phyloP scores from a whole-genome alignment of 2,329 filamentous ascomycete genomes.

The Dactylellina parvicollis region DNA sequence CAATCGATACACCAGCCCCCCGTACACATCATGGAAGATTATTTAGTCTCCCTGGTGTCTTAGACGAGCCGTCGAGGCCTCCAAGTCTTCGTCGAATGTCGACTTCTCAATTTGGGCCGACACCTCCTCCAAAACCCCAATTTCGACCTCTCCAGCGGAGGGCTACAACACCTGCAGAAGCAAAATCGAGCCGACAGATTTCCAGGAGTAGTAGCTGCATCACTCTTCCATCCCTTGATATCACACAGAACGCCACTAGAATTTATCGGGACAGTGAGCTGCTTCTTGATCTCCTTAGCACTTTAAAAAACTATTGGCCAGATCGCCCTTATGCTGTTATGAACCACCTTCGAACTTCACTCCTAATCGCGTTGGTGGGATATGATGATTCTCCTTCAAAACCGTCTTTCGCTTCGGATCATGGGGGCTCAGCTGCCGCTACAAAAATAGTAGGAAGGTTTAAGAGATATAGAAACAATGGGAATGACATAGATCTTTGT shows the following conservation, averaged over 20 bases:
- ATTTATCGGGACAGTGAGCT: constrained; percentile 47
- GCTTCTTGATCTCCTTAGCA: constrained; percentile 34
- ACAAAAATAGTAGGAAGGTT: constrained; percentile 41
- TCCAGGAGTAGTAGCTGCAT: constrained; percentile 20
- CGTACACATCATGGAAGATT: constrained; percentile 5
- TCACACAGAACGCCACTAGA: constrained; percentile 26
- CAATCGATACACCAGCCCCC: constrained; percentile 17
- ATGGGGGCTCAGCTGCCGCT: constrained; percentile 22
- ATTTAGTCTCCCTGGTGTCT: constrained; percentile 21
- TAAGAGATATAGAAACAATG: constrained; percentile 19
- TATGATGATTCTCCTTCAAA: constrained; percentile 34
- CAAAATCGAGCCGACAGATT: constrained; percentile 22
- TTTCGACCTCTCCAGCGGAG: constrained; percentile 41
- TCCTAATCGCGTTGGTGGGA: constrained; percentile 31
- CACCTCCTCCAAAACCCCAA: constrained; percentile 41
- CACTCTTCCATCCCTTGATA: constrained; percentile 43
- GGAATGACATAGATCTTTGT: constrained; percentile 33
- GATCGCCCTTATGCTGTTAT: constrained; percentile 49
- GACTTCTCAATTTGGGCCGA: constrained; percentile 16
- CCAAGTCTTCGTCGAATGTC: constrained; percentile 19
- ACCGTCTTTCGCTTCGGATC: constrained; percentile 45
- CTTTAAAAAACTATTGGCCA: constrained; percentile 41
- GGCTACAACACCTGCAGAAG: constrained; percentile 35
- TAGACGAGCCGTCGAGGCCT: constrained; percentile 17
- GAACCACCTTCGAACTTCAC: constrained; percentile 47